Percentiles rank a stretch among this genome's conserved stretches.
phyloP scores from a whole-genome alignment of 176 grass and related monocot species.

The Eleusine indica region DNA sequence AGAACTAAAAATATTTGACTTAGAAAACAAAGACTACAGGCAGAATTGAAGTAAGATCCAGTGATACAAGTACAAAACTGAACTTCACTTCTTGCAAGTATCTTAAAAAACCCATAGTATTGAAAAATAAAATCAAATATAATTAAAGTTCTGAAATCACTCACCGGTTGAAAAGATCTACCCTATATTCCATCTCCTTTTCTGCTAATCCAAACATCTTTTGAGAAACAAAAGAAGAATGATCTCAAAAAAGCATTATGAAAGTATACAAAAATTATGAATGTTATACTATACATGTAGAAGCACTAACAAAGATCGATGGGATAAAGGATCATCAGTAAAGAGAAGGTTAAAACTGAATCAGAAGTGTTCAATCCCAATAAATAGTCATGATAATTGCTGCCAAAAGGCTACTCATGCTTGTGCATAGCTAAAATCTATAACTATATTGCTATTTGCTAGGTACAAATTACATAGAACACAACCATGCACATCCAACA shows the following conservation, averaged over 20 bases:
- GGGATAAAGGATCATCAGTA: not conserved
- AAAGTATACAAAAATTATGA: not conserved
- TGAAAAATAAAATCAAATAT: not conserved
- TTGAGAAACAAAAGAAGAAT: not conserved
- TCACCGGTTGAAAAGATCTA: slow-evolving; percentile 81
- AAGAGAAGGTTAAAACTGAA: not conserved
- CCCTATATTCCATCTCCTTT: slow-evolving; percentile 87
- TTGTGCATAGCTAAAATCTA: not conserved
- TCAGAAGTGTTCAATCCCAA: not conserved
- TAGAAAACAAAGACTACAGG: not conserved
- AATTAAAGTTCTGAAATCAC: not conserved
- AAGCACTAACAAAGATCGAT: not conserved
- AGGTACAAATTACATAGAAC: not conserved
- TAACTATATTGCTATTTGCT: not conserved
- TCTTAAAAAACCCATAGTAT: not conserved
- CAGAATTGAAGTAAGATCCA: not conserved
- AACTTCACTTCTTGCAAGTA: not conserved
- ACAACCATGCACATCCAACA: not conserved
- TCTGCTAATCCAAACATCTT: slow-evolving; percentile 79
- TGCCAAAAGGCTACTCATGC: not conserved
- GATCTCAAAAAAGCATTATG: not conserved
- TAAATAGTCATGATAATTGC: not conserved
- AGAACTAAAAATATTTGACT: not conserved
- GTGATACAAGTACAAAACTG: not conserved
- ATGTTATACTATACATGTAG: not conserved